phyloP scores from a whole-genome alignment of 2,329 filamentous ascomycete species.

The Fusarium mundagurra region DNA sequence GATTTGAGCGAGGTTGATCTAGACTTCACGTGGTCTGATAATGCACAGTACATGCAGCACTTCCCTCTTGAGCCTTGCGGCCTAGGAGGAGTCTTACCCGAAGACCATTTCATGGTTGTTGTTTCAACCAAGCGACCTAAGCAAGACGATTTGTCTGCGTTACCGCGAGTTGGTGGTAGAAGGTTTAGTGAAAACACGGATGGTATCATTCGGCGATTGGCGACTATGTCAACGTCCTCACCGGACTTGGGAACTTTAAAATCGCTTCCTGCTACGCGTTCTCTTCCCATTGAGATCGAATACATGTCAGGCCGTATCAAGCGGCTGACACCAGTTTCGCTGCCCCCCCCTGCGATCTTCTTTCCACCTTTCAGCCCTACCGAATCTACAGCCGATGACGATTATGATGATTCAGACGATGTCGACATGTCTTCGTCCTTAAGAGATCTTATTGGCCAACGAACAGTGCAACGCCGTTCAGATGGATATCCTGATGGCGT shows the following conservation, averaged over 20 bases:
- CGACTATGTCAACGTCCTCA: slow-evolving; percentile 54
- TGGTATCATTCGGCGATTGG: slow-evolving; percentile 54
- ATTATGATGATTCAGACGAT: slow-evolving; percentile 41
- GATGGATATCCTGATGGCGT: slow-evolving; percentile 54
- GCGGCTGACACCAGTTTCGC: slow-evolving; percentile 56
- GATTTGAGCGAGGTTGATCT: slow-evolving; percentile 53
- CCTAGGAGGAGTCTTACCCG: slow-evolving; percentile 66
- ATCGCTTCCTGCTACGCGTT: background rate
- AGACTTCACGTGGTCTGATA: slow-evolving; percentile 59
- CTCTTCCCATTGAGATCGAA: slow-evolving; percentile 52
- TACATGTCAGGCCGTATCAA: slow-evolving; percentile 57
- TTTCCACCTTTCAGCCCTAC: slow-evolving; percentile 58
- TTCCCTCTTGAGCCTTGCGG: slow-evolving; percentile 65
- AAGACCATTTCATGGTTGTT: slow-evolving; percentile 70
- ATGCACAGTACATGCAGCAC: slow-evolving; percentile 51
- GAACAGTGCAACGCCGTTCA: slow-evolving; percentile 51
- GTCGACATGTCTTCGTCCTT: slow-evolving; percentile 46
- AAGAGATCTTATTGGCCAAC: slow-evolving; percentile 47
- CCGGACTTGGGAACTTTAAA: slow-evolving; percentile 34
- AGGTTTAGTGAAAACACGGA: slow-evolving; percentile 50
- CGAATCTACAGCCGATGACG: slow-evolving; percentile 49
- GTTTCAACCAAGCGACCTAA: slow-evolving; percentile 61
- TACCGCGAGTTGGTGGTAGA: background rate
- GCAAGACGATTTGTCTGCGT: slow-evolving; percentile 22
- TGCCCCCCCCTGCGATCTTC: slow-evolving; percentile 64